Evolutionary conservation across 2,329 filamentous ascomycete species (phyloP), one percentile per base, ranked within the genome.

Genomic region (Sporothrix schenckii): DNA sequence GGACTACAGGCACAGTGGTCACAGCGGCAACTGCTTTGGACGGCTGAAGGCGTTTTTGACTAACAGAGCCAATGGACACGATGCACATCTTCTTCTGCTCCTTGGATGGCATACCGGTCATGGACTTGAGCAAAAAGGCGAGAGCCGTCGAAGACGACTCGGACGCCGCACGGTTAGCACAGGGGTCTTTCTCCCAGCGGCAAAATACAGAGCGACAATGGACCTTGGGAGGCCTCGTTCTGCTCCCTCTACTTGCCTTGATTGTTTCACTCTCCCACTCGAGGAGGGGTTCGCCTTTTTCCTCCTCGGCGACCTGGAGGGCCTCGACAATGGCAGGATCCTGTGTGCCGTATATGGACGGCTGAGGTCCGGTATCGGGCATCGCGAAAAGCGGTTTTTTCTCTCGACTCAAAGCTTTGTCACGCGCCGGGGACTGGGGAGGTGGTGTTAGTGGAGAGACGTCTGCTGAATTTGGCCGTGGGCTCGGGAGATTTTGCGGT

Each of bases 191-290:
- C 34, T 69, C 39, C 69, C 69, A 69, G 66, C 53, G 30, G 24
- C 65, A 21, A 41, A 52, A 30, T 6, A 19, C 13, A 9, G 54
- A 53, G 7, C 21, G 16, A 14, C 19, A 16, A 41, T 34, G 11
- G 27, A 4, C 11, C 47, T 27, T 3, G 7, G 60, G 30, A 14
- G 50, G 4, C 6, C 50, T 27, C 3, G 21, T 2, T 21, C 27
- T 61, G 24, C 21, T 21, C 44, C 21, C 70, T 16, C 56, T n/a
- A 70, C 70, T 70, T 69, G 72, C 72, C 72, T 71, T 69, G 58
- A 74, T 71, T 4, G 44, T 68, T 53, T 72, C 70, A 16, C 69
- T 52, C 63, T 74, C 72, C 72, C 72, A 74, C 39, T 66, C 56
- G 44, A 73, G 53, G 10, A 72, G 65, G 19, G 61, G 63, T 44